Evolutionary conservation across 2,329 filamentous ascomycete species (phyloP).

Genomic region (Cladophialophora yegresii): DNA sequence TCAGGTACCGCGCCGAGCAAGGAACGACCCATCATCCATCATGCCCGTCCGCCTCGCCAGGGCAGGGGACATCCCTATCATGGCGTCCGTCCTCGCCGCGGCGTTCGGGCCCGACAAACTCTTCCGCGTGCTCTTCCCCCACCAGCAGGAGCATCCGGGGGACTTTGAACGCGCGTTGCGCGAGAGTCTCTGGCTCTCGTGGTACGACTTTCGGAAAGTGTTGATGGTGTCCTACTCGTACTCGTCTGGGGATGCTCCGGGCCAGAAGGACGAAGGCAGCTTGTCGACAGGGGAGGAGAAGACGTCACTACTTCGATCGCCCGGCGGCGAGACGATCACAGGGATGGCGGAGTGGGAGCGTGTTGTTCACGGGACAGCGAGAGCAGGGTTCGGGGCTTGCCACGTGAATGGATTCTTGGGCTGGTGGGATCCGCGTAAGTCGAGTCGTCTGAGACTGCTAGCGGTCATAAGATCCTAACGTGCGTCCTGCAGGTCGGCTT

Average conservation of each 20-base stretch:
- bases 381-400: slow-evolving; percentile 17
- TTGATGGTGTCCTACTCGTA: slow-evolving; percentile 23
- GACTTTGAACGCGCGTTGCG: slow-evolving; percentile 20
- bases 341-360: slow-evolving; percentile 26
- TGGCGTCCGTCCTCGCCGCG: slow-evolving; percentile 26
- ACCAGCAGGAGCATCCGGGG: slow-evolving; percentile 20
- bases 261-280: not conserved
- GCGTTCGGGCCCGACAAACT: slow-evolving; percentile 23
- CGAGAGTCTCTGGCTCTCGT: slow-evolving; percentile 15
- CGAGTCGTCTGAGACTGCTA: not conserved
- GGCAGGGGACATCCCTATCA: slow-evolving; percentile 24
- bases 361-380: not conserved
- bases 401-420: slow-evolving; percentile 17
- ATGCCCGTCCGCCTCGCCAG: slow-evolving; percentile 30
- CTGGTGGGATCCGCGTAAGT: slow-evolving; percentile 31
- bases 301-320: not conserved
- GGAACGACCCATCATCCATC: no score
- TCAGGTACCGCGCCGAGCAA: no score
- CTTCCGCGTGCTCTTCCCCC: slow-evolving; percentile 25
- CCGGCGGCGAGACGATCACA: slow-evolving; percentile 16
- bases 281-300: not conserved
- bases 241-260: not conserved
- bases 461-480: not conserved
- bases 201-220: slow-evolving; percentile 27
- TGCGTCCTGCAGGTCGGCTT: slow-evolving; percentile 6